These are phyloP conservation scores for Bifiguratus adelaidae DNA, from an alignment of 192 early-diverging fungal genomes.

Conservation along the genomic window DNA sequence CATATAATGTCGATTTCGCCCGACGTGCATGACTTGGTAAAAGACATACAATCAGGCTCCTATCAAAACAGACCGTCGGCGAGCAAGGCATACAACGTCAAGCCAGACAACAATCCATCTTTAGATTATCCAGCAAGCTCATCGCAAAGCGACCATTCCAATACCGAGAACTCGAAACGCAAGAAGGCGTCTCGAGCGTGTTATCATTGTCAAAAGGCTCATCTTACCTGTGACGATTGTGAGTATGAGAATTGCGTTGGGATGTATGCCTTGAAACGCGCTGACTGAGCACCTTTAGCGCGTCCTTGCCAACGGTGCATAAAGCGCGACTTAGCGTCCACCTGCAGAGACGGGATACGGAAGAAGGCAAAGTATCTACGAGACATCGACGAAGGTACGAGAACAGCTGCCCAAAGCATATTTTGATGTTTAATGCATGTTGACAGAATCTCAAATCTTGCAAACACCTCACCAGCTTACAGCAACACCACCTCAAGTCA, in stretches of 20 bases:
- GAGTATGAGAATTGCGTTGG: slow-evolving; percentile 11
- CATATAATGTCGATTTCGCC: no score
- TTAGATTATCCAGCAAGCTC: no score
- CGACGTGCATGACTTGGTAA: no score
- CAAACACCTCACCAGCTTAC: slow-evolving; percentile 5
- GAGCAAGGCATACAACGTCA: no score
- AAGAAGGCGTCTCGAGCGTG: slow-evolving; percentile 29
- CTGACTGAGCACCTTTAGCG: slow-evolving; percentile 18
- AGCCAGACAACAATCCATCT: no score
- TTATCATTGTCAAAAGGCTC: slow-evolving; percentile 65
- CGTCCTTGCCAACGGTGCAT: slow-evolving; percentile 85
- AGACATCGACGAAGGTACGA: slow-evolving; percentile 39
- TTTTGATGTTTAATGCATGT: not conserved
- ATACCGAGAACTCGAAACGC: not conserved
- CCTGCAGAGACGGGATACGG: slow-evolving; percentile 75
- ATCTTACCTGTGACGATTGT: slow-evolving; percentile 66
- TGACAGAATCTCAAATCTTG: not conserved
- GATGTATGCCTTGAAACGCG: not conserved
- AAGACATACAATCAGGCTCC: no score
- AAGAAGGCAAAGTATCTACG: slow-evolving; percentile 91
- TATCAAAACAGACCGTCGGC: no score
- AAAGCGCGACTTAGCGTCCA: slow-evolving; percentile 61
- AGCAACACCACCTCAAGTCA: slow-evolving; percentile 2
- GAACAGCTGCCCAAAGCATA: not conserved
- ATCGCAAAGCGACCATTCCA: not conserved